These are phyloP conservation scores for Orbilia quercus DNA, from an alignment of 2,329 filamentous ascomycete species.

Conservation along the genomic window DNA sequence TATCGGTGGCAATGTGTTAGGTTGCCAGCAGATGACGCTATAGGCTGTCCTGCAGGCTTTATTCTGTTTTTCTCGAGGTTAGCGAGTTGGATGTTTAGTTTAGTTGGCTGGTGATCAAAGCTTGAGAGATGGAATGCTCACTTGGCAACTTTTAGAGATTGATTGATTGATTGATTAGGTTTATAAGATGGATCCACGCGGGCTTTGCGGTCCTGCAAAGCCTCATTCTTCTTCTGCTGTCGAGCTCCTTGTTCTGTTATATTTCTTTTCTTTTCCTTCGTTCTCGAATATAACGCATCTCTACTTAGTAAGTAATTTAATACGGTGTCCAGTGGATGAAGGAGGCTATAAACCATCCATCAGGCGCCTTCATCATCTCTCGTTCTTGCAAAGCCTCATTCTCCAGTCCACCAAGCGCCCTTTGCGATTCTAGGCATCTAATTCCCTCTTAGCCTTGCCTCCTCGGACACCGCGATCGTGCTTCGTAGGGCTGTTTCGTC, in stretches of 20 bases:
- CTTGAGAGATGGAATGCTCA: constrained; percentile 30
- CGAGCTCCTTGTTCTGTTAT: constrained; percentile 1
- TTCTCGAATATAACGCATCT: constrained; percentile 9
- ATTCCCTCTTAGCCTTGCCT: constrained; percentile 44
- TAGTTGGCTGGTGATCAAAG: constrained; percentile 47
- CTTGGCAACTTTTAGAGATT: constrained; percentile 14
- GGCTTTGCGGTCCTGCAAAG: constrained; percentile 51
- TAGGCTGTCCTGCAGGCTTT: constrained; percentile 41
- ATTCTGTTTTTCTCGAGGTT: constrained; percentile 29
- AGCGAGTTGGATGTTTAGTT: constrained; percentile 28
- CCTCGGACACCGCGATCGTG: constrained; percentile 41
- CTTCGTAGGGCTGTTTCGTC: constrained; percentile 53
- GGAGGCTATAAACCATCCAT: constrained; percentile 47
- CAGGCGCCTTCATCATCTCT: constrained; percentile 21
- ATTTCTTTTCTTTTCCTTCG: constrained; percentile 17
- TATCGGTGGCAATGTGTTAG: constrained; percentile 48
- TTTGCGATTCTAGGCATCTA: constrained; percentile 52
- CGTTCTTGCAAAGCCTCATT: constrained; percentile 52
- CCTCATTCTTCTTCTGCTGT: constrained; percentile 28
- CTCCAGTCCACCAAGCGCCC: constrained; percentile 28
- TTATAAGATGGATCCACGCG: constrained; percentile 49
- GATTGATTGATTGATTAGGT: constrained; percentile 6
- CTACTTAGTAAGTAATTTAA: too few species aligned
- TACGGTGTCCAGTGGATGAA: constrained; percentile 12
- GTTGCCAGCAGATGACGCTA: constrained; percentile 52